These are phyloP conservation scores for Pseudonectria foliicola DNA, from an alignment of 2,329 filamentous ascomycete genomes.

Conservation along the genomic window DNA sequence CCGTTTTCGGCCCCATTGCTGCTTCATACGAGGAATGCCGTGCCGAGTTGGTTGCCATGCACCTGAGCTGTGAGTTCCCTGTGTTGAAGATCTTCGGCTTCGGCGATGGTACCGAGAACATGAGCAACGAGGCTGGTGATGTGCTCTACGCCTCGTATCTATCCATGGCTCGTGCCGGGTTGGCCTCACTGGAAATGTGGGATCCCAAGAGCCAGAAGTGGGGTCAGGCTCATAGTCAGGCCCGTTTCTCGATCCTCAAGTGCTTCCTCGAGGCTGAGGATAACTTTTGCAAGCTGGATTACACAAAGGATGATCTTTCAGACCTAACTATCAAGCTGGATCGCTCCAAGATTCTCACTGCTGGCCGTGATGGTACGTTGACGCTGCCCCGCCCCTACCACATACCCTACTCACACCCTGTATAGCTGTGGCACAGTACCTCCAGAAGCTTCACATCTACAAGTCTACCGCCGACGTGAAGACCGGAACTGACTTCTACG, in stretches of 20 bases:
- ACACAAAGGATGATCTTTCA: slow-evolving; percentile 64
- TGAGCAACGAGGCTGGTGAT: slow-evolving; percentile 72
- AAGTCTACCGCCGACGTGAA: slow-evolving; percentile 83
- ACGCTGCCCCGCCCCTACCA: not conserved
- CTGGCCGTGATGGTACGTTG: slow-evolving; percentile 59
- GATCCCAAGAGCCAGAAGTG: slow-evolving; percentile 85
- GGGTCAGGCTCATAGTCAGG: slow-evolving; percentile 89
- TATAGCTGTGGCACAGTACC: slow-evolving; percentile 70
- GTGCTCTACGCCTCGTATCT: slow-evolving; percentile 85
- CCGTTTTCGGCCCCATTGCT: slow-evolving; percentile 80
- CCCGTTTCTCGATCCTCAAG: slow-evolving; percentile 78
- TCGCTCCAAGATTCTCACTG: slow-evolving; percentile 75
- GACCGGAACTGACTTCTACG: slow-evolving; percentile 71
- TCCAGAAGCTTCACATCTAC: slow-evolving; percentile 89
- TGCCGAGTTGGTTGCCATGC: slow-evolving; percentile 91
- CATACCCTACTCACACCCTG: slow-evolving; percentile 14
- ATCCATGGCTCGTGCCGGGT: slow-evolving; percentile 87
- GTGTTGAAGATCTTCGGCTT: slow-evolving; percentile 90
- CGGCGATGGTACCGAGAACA: slow-evolving; percentile 66
- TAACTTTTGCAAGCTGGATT: slow-evolving; percentile 77
- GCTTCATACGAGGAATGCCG: slow-evolving; percentile 92
- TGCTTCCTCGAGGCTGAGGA: slow-evolving; percentile 82
- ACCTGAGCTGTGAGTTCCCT: slow-evolving; percentile 77
- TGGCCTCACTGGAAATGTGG: slow-evolving; percentile 88
- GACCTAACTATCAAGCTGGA: slow-evolving; percentile 80